Evolutionary conservation across 768 basidiomycete species (phyloP).

Genomic region (Psilocybe cyanescens): DNA sequence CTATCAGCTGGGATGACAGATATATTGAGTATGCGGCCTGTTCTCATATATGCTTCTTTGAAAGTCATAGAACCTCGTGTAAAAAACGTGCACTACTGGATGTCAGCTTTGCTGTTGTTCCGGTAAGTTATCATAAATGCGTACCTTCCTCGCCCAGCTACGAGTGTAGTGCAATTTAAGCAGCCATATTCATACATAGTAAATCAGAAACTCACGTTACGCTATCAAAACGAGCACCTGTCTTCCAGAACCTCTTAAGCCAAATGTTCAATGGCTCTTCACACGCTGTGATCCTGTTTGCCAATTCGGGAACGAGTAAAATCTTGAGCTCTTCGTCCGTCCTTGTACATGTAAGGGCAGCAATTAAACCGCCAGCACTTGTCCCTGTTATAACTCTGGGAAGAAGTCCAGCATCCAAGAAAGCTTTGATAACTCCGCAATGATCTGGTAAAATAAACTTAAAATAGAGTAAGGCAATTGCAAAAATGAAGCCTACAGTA

Average conservation of each 20-base stretch:
- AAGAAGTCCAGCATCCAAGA: conserved; percentile 83
- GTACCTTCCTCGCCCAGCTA: conserved; percentile 89
- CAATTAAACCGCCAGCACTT: conserved; percentile 86
- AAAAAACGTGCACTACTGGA: conserved; percentile 77
- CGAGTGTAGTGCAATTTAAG: conserved; percentile 3
- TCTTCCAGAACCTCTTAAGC: conserved; percentile 75
- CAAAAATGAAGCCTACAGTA: conserved; percentile 67
- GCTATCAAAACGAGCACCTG: conserved; percentile 95
- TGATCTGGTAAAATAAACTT: conserved; percentile 55
- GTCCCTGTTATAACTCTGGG: conserved; percentile 96
- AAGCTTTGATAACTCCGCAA: conserved; percentile 90
- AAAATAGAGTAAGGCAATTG: conserved; percentile 6
- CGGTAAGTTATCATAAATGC: conserved; percentile 5
- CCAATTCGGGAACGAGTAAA: conserved; percentile 82
- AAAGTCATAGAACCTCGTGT: conserved; percentile 95
- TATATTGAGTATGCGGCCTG: conserved; percentile 92
- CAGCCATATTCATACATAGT: conserved; percentile 4
- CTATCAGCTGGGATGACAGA: conserved; percentile 91
- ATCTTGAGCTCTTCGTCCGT: conserved; percentile 85
- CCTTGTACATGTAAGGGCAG: conserved; percentile 79
- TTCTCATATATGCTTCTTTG: conserved; percentile 90
- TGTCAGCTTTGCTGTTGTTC: not conserved
- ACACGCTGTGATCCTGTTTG: conserved; percentile 80
- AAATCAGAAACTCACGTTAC: conserved; percentile 41
- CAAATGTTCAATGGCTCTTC: conserved; percentile 76